These are phyloP conservation scores for Raffaelea ambrosiae DNA, from an alignment of 2,329 filamentous ascomycete species.

Conservation along the genomic window DNA sequence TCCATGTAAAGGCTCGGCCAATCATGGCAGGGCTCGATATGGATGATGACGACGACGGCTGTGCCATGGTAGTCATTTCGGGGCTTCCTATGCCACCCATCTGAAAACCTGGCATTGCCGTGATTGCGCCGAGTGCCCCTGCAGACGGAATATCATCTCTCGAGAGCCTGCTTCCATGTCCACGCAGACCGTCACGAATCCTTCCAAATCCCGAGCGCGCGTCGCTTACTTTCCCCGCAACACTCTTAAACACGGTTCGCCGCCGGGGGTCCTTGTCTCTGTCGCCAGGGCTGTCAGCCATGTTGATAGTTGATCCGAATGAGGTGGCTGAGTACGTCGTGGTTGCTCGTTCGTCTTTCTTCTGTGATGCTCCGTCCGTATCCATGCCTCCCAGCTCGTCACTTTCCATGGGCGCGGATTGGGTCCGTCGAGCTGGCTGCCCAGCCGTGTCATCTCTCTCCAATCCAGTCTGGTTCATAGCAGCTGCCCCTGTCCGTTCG, in stretches of 20 bases:
- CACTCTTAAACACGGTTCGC: constrained; percentile 66
- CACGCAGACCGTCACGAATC: constrained; percentile 56
- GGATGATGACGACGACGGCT: constrained; percentile 20
- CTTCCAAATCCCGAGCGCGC: constrained; percentile 74
- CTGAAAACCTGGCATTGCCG: constrained; percentile 20
- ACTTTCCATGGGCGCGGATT: constrained; percentile 29
- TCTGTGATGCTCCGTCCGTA: constrained; percentile 13
- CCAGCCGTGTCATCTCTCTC: too few species aligned
- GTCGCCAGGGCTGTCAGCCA: constrained; percentile 40
- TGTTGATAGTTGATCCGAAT: constrained; percentile 35
- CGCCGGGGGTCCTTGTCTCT: constrained; percentile 40
- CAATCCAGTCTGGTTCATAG: constrained; percentile 34
- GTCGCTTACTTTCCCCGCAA: constrained; percentile 70
- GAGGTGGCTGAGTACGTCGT: constrained; percentile 34
- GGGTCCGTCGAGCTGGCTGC: constrained; percentile 39
- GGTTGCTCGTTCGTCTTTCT: constrained; percentile 33
- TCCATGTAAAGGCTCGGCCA: constrained; percentile 53
- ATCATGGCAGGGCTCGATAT: constrained; percentile 31
- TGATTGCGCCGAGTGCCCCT: constrained; percentile 17
- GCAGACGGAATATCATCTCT: constrained; percentile 40
- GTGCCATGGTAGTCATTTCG: constrained; percentile 16
- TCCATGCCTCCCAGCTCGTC: constrained; percentile 1
- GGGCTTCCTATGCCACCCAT: background rate
- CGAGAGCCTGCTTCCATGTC: constrained; percentile 45
- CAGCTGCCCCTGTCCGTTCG: constrained; percentile 36